Base-by-base conservation (phyloP, 1,284 basidiomycete genomes). In the Naganishia albida region DNA sequence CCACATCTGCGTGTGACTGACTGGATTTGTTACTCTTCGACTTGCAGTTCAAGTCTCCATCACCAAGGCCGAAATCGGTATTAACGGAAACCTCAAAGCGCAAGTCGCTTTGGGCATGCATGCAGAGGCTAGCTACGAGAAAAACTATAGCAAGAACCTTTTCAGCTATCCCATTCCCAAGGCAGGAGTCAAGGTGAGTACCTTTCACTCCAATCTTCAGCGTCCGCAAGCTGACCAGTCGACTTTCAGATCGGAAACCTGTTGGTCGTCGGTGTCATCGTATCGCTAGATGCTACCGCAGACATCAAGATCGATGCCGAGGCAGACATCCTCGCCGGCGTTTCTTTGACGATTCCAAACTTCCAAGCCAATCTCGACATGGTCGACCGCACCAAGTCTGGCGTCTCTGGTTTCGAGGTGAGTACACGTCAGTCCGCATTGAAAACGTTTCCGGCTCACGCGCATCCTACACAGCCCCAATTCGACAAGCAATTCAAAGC, bases 251-350 rank as follows among this genome's bases (percentile, higher is more conserved):
- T 52, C 28, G 50, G 50, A 8, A 52, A 52, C 50, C 50, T 52
- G 8, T 8, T 52, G 6, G 20, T n/a, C 26, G 50, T 52, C 28
- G 50, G 50, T 18, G 50, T 52, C 4, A 52, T 52, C n/a, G 50
- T 52, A 1, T 52, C 50, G 28, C 28, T 52, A 4, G 54, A 56
- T 43, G 54, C 54, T 8, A 44, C 42, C 8, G 54, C 54, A 13
- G 38, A 40, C 7, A 42, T 56, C 54, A 56, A 23, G 8, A 56
- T 56, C 39, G 40, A 20, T n/a, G 54, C 54, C 39, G 54, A 56
- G 26, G 54, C 39, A 2, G 54, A 56, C 40, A 26, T 56, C 4
- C 40, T 42, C 30, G 39, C 54, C 7, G 54, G 54, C 1, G 39
- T 44, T 13, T 26, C 38, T 1, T 42, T 56, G 20, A 56, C 38